These are phyloP conservation scores for Platismatia glauca DNA, from an alignment of 495 filamentous ascomycete genomes.

Conservation along the genomic window DNA sequence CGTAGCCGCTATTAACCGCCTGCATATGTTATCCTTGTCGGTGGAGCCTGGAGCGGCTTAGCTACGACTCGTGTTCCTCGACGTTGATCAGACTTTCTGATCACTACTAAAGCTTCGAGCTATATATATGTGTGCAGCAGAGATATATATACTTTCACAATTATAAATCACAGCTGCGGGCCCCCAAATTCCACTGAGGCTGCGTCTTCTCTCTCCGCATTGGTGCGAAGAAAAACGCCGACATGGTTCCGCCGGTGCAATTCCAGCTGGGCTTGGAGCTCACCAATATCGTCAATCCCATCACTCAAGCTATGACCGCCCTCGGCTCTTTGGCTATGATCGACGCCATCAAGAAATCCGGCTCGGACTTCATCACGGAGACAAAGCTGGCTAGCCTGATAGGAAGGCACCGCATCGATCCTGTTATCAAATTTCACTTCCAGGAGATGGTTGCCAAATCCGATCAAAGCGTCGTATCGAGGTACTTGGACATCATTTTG, in stretches of 20 bases:
- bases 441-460: constrained; percentile 11
- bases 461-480: constrained; percentile 13
- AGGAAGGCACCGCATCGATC: constrained; percentile 15
- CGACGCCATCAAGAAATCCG: constrained; percentile 15
- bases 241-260: constrained; percentile 4
- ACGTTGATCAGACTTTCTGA: neutral
- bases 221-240: too few relatives aligned
- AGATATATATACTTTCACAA: too few relatives aligned
- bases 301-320: constrained; percentile 10
- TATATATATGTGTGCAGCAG: too few relatives aligned
- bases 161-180: neutral
- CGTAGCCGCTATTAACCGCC: neutral
- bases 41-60: neutral
- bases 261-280: constrained; percentile 17
- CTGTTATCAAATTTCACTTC: constrained; percentile 14
- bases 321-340: constrained; percentile 12
- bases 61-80: neutral
- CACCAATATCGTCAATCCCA: constrained; percentile 18
- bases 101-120: too few relatives aligned
- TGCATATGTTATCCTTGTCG: neutral
- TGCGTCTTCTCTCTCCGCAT: too few relatives aligned
- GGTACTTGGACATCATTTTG: constrained; percentile 18
- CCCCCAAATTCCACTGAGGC: too few relatives aligned
- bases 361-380: constrained; percentile 17
- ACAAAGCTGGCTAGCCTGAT: constrained; percentile 14